Conservation (phyloP, 306 rosid species). For the Quercus parvula region DNA sequence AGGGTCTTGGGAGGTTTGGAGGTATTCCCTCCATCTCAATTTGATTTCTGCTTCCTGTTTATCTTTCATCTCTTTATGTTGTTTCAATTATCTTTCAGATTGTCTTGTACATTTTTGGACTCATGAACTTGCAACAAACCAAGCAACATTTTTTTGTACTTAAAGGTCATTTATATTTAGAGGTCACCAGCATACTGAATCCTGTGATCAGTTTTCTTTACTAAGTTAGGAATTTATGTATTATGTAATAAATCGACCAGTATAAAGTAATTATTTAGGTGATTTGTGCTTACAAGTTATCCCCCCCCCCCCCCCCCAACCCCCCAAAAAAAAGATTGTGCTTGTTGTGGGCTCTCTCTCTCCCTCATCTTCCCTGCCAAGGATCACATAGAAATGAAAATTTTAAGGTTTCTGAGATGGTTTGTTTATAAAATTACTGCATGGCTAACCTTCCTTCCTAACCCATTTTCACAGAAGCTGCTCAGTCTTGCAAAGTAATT, state of each 20-base stretch:
- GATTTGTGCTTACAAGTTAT: no score
- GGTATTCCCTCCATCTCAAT: slow-evolving; percentile 40
- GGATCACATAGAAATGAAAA: no score
- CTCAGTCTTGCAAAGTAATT: slow-evolving; percentile 74
- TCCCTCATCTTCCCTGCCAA: no score
- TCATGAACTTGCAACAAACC: not conserved
- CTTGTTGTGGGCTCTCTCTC: no score
- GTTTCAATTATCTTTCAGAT: slow-evolving; percentile 4
- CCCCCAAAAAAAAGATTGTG: no score
- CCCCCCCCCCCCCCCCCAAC: no score
- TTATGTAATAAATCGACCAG: not conserved
- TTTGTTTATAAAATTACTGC: not conserved
- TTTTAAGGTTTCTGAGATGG: not conserved
- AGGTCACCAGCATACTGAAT: no score
- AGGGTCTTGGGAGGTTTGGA: slow-evolving; percentile 74
- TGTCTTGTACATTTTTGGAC: not conserved
- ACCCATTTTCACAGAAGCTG: slow-evolving; percentile 64
- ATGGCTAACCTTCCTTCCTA: slow-evolving; percentile 4
- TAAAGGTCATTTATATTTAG: not conserved
- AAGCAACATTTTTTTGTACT: not conserved
- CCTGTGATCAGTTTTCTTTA: not conserved
- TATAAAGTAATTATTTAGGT: not conserved
- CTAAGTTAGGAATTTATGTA: not conserved
- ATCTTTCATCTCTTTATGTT: not conserved
- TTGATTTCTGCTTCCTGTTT: not conserved